Evolutionary conservation across 2,329 filamentous ascomycete genomes (phyloP), one percentile per base, ranked within the genome.

Genomic region (Proliferodiscus dingleyae): DNA sequence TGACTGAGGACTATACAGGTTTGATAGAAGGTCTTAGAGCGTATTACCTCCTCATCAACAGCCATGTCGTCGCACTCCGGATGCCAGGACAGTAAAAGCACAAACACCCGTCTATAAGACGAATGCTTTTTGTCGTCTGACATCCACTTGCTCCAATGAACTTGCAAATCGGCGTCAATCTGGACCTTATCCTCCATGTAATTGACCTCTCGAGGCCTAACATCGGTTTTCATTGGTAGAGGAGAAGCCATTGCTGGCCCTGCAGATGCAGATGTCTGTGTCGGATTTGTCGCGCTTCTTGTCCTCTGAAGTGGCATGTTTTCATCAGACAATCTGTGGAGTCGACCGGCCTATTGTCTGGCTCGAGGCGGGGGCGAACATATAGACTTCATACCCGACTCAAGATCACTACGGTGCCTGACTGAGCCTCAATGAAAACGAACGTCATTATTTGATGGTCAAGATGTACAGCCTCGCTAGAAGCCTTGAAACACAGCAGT

Each of bases 51-150:
- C 18, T 26, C 21, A 11, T 24, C 47, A 18, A 38, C 37, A 2
- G 24, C 10, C 34, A 52, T 15, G 24, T 52, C 50, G 41, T 52
- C 47, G 30, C 39, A 37, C 1, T 38, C 37, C 9, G 26, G 34
- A 30, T 45, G 29, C 50, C 50, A 52, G 2, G 47, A 49, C 11
- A 50, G 37, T 30, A 50, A 29, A 15, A 52, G 45, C 8, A 41
- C 50, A 9, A 30, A 41, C 16, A 24, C 47, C 4, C 46, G 23
- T 9, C 37, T 37, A 26, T 47, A 47, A 3, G 28, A 29, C 4
- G 39, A 38, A n/a, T 47, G 15, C 13, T 41, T 36, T 19, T 37
- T 19, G 2, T 23, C 30, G 37, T 43, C 33, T n/a, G 38, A 37
- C 38, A 47, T 47, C 38, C 39, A 37, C 23, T 32, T 28, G 33